Evolutionary conservation across 1,284 basidiomycete species (phyloP).

Genomic region (Ustilago tritici): DNA sequence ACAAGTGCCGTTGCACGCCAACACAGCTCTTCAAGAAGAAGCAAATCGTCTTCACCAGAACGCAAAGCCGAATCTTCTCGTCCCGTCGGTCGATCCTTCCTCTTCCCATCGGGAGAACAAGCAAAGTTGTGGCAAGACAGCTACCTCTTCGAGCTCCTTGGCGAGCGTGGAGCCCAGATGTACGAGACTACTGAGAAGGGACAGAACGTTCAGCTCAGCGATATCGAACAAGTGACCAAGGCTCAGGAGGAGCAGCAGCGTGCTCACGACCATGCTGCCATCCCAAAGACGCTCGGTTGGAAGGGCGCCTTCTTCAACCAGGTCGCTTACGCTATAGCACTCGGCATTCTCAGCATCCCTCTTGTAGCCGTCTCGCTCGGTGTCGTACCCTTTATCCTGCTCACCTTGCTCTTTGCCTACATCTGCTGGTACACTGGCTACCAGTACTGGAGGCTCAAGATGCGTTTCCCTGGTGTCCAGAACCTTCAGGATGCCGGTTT

Average conservation of each 20-base stretch:
- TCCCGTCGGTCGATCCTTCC: slow-evolving; percentile 43
- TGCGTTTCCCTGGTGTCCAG: slow-evolving; percentile 60
- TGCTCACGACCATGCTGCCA: slow-evolving; percentile 37
- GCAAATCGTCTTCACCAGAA: slow-evolving; percentile 41
- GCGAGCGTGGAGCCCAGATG: slow-evolving; percentile 35
- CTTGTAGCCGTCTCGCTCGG: slow-evolving; percentile 59
- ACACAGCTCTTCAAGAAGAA: slow-evolving; percentile 15
- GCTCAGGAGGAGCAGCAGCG: slow-evolving; percentile 20
- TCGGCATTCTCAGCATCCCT: slow-evolving; percentile 61
- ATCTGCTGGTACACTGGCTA: slow-evolving; percentile 56
- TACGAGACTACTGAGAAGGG: slow-evolving; percentile 42
- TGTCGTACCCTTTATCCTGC: slow-evolving; percentile 57
- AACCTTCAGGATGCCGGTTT: slow-evolving; percentile 61
- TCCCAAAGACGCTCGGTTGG: slow-evolving; percentile 58
- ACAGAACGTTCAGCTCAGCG: slow-evolving; percentile 45
- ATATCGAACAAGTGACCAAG: slow-evolving; percentile 44
- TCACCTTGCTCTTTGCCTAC: slow-evolving; percentile 53
- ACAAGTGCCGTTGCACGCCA: slow-evolving; percentile 16
- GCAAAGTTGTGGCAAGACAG: slow-evolving; percentile 52
- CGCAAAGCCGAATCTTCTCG: slow-evolving; percentile 20
- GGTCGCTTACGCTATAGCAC: slow-evolving; percentile 60
- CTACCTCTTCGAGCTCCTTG: slow-evolving; percentile 50
- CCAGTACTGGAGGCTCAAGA: slow-evolving; percentile 58
- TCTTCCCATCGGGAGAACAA: slow-evolving; percentile 50
- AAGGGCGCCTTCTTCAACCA: slow-evolving; percentile 61